Conservation (phyloP, 768 basidiomycete species). For the Fomitopsis pulvina region DNA sequence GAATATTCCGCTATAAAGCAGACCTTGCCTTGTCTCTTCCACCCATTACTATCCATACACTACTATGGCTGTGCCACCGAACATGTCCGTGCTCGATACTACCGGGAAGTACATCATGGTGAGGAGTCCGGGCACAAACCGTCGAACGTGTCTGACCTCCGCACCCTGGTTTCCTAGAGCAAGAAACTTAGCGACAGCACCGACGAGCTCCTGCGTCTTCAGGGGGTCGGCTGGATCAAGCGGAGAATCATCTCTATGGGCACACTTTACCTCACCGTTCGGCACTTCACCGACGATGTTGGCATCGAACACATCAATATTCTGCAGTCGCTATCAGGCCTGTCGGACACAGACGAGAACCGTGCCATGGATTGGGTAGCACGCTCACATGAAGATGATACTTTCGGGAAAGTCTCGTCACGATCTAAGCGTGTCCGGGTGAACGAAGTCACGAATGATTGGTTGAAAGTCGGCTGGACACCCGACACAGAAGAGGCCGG, state of each 20-base stretch:
- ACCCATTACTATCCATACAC: background rate
- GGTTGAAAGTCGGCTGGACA: slow-evolving; percentile 37
- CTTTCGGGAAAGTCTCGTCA: slow-evolving; percentile 56
- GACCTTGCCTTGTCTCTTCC: background rate
- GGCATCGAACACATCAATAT: slow-evolving; percentile 61
- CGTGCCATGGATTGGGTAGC: slow-evolving; percentile 53
- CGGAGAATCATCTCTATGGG: slow-evolving; percentile 52
- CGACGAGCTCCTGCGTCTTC: slow-evolving; percentile 59
- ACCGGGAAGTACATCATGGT: slow-evolving; percentile 62
- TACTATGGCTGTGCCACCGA: slow-evolving; percentile 59
- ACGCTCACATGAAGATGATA: slow-evolving; percentile 43
- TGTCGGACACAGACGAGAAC: slow-evolving; percentile 49
- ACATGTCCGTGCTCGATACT: slow-evolving; percentile 53
- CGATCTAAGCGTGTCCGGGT: slow-evolving; percentile 24
- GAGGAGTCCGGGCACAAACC: slow-evolving; percentile 4
- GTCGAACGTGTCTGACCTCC: background rate
- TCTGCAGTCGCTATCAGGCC: slow-evolving; percentile 55
- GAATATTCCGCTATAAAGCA: background rate
- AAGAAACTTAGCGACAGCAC: slow-evolving; percentile 55
- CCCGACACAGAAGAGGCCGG: slow-evolving; percentile 29
- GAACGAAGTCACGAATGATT: slow-evolving; percentile 27
- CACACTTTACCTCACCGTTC: slow-evolving; percentile 53
- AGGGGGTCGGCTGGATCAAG: slow-evolving; percentile 69
- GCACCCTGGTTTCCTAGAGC: too few relatives aligned
- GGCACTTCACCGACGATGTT: slow-evolving; percentile 52